A percentile compares a stretch with the other conserved stretches of the same genome.
Conservation (phyloP, 139 green algal species). For the Deuterostichococcus epilithicus region DNA sequence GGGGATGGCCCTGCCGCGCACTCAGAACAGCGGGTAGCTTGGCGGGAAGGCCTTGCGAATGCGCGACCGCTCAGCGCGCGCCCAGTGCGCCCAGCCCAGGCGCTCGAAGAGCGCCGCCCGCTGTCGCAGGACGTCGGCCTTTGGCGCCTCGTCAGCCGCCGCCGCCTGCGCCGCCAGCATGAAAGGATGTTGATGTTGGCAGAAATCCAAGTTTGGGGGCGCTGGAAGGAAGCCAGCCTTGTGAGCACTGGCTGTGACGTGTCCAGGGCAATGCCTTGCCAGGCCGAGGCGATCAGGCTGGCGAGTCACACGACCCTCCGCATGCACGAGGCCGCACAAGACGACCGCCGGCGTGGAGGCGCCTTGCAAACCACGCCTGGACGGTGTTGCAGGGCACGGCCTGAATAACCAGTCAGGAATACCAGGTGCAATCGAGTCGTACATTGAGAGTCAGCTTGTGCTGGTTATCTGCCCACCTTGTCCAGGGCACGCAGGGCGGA, state of each 20-base stretch:
- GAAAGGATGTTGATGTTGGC: constrained; percentile 29
- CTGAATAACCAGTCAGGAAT: too few species aligned
- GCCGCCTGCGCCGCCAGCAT: constrained; percentile 35
- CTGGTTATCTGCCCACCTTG: not conserved
- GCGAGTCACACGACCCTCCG: too few species aligned
- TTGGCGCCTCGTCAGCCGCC: constrained; percentile 32
- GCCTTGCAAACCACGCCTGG: too few species aligned
- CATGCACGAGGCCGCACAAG: too few species aligned
- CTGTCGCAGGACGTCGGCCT: constrained; percentile 37
- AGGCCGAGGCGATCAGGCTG: too few species aligned
- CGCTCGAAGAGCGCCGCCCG: constrained; percentile 25
- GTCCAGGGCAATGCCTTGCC: not conserved
- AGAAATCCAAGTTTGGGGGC: not conserved
- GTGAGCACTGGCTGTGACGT: not conserved
- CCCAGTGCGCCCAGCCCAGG: constrained; percentile 66
- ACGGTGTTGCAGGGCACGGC: too few species aligned
- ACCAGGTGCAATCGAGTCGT: not conserved
- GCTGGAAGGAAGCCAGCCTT: not conserved
- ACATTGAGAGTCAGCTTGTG: not conserved
- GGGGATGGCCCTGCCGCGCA: too few species aligned
- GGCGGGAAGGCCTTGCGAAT: constrained; percentile 42
- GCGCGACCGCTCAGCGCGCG: constrained; percentile 26
- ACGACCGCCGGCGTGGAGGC: too few species aligned
- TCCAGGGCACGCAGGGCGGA: not conserved
- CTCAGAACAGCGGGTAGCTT: constrained; percentile 46